Percentiles rank a stretch among this genome's conserved stretches.
Conservation (phyloP, 2,329 filamentous ascomycete species). For the Monilinia laxa region DNA sequence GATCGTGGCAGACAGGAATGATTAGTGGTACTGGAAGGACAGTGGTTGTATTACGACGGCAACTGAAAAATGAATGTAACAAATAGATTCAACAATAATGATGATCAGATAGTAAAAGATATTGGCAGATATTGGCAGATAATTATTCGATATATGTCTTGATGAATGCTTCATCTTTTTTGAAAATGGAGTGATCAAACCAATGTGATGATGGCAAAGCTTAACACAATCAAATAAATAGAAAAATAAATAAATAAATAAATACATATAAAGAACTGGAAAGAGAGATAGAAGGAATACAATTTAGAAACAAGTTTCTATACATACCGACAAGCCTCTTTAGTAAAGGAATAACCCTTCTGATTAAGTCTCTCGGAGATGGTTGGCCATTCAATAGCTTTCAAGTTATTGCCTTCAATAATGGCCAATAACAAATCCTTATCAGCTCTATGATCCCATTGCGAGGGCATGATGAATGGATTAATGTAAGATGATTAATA, state of each 20-base stretch:
- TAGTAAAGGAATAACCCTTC: conserved; percentile 34
- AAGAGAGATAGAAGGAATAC: background rate
- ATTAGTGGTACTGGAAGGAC: background rate
- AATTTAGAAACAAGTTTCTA: background rate
- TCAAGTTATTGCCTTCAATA: conserved; percentile 34
- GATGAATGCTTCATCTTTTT: too few species aligned
- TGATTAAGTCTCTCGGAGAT: conserved; percentile 30
- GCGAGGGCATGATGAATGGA: conserved; percentile 5
- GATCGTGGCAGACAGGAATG: too few species aligned
- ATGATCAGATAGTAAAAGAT: too few species aligned
- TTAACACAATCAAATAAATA: background rate
- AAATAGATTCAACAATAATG: background rate
- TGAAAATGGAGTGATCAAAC: too few species aligned
- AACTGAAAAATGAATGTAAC: too few species aligned
- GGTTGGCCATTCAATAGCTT: conserved; percentile 32
- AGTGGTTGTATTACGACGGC: background rate
- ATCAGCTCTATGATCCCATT: conserved; percentile 37
- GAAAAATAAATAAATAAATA: background rate
- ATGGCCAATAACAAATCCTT: conserved; percentile 38
- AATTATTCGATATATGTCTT: too few species aligned
- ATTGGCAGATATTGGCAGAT: too few species aligned
- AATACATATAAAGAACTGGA: background rate
- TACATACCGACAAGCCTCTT: conserved; percentile 39
- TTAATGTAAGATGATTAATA: background rate
- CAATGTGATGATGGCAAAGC: background rate